These are phyloP conservation scores for Magnaporthales sp. DNA, from an alignment of 2,329 filamentous ascomycete genomes.

Conservation along the genomic window DNA sequence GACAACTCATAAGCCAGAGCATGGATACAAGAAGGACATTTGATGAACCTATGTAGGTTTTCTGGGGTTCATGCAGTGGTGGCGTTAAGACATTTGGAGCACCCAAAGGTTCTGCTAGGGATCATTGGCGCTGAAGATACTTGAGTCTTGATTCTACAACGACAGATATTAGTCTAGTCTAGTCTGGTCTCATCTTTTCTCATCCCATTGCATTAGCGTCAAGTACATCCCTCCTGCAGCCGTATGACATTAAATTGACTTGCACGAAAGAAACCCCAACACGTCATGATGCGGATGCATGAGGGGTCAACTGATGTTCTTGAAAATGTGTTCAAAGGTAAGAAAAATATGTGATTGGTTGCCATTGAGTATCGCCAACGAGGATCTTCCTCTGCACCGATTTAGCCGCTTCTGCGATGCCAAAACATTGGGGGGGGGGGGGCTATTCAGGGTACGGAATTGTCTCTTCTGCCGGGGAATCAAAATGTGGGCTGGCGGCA, in stretches of 20 bases:
- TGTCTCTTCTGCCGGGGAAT: no score
- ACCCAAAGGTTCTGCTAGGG: not conserved
- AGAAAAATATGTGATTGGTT: not conserved
- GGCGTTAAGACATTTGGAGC: not conserved
- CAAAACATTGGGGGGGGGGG: no score
- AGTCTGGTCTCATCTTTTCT: no score
- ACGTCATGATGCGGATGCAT: not conserved
- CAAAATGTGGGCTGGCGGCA: no score
- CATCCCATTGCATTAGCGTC: not conserved
- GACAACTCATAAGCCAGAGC: conserved; percentile 90
- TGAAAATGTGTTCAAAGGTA: not conserved
- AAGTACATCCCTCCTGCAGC: not conserved
- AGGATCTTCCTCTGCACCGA: not conserved
- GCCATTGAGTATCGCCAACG: not conserved
- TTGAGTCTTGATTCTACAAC: not conserved
- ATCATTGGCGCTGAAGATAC: not conserved
- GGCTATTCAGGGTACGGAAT: no score
- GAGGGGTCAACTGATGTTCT: not conserved
- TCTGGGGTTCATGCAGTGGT: not conserved
- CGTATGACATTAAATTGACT: not conserved
- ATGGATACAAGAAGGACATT: conserved; percentile 53
- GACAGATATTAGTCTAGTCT: not conserved
- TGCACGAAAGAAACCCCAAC: not conserved
- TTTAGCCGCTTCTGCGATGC: not conserved
- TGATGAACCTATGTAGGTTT: conserved; percentile 17